Evolutionary conservation across 805 yeast species (phyloP), one percentile per base, ranked within the genome.

Genomic region (Wickerhamomyces bisporus): DNA sequence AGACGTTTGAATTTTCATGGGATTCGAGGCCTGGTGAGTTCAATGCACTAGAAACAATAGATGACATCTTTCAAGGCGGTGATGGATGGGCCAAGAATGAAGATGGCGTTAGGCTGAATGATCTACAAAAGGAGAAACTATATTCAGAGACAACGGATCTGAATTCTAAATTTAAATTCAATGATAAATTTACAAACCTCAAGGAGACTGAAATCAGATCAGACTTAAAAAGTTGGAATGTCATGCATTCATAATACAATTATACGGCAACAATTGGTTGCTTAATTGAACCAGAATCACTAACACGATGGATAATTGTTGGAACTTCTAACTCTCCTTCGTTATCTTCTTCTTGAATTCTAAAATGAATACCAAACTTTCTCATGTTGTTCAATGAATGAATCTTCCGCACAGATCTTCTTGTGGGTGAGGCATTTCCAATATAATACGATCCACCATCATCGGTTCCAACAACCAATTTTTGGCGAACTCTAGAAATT

Each of bases 31-130:
- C 74, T 6, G 70, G 73, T 39, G 75, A 84, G 62, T 66, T 68
- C 56, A 66, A 79, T 11, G 91, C 96, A 0, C 71, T 72, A 35
- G 85, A 80, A 41, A 76, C 89, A 44, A 70, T 88, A 10, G 77
- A 78, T 24, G 94, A 86, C 57, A 82, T 89, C 3, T 72, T 86
- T 40, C 70, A 73, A 21, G 83, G 85, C 23, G 84, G 86, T 1
- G 73, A 75, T 36, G 93, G 87, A 3, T 80, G 81, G 81, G 75
- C 71, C 21, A 62, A 61, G 36, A 68, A 70, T 39, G 71, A 67
- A 30, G 71, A 68, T 38, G 75, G 77, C 1, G 45, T 58, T 7
- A 58, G 62, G 23, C 52, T 64, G 38, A 57, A 70, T 17, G 76
- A 70, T 41, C 46, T 66, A 26, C 53, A 55, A 24, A 29, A 42